Base-by-base conservation (phyloP, 2,329 filamentous ascomycete species). In the Apiospora arundinis region DNA sequence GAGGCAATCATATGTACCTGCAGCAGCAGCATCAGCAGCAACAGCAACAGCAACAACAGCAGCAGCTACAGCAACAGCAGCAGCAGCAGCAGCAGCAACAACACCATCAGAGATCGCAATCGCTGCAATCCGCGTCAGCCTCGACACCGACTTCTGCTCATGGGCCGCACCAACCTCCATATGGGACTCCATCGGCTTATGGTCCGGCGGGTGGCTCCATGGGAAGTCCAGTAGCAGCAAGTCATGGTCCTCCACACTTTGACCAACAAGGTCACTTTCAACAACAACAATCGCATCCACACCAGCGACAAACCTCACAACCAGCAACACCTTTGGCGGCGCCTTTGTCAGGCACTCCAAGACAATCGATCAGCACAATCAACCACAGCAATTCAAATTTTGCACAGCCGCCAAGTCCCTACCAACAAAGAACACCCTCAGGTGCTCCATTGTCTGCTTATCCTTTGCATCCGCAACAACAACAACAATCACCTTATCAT, bases 111-210 rank as follows among this genome's bases (percentile, higher is more conserved):
- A 80, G 88, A 75, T 89, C 89, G 56, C 87, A 87, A 70, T 91
- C 89, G 28, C 82, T 86, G 7, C 87, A 91, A 70, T 91, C 89
- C 16, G 87, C 85, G 37, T 82, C 88, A 14, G 91, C 90, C 45
- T 89, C 89, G 14, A 91, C 90, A 46, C 89, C 89, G n/a, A 90
- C 88, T 8, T 90, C 89, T 49, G 86, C 89, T 16, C 89, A 90
- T 67, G 86, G 86, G 63, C 84, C 89, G 21, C 89, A 90, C 66
- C 86, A 86, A 65, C 84, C 75, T 42, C 72, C 85, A 11, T 89
- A 86, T 75, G 85, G 85, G 16, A 79, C 82, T 70, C 83, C 86
- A 40, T 63, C 68, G 52, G 56, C 52, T 66, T 88, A 86, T 74
- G 80, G 78, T 32, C 87, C 89, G 73, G 68, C 70, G 65, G 37